Percentiles rank a stretch among this genome's conserved stretches.
phyloP scores from a whole-genome alignment of 495 filamentous ascomycete species.

The Lentithecium fluviatile region DNA sequence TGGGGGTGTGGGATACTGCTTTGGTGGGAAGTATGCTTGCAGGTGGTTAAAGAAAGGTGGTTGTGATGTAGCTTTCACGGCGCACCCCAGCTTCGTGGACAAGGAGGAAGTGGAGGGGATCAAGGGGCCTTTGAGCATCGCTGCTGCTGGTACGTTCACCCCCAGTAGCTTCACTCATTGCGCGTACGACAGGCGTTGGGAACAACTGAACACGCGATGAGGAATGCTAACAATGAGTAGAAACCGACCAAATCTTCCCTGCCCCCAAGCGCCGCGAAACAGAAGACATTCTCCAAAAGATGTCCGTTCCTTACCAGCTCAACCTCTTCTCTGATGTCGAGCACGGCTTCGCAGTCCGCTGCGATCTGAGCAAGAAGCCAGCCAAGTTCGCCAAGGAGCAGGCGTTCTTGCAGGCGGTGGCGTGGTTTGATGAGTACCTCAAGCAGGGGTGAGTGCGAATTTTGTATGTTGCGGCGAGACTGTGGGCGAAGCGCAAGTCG shows the following conservation, averaged over 20 bases:
- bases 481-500: too few species aligned
- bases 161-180: not conserved
- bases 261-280: slow-evolving; percentile 66
- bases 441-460: slow-evolving; percentile 33
- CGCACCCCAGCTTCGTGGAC: slow-evolving; percentile 76
- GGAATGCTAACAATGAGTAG: slow-evolving; percentile 41
- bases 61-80: slow-evolving; percentile 64
- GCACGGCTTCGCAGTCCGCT: slow-evolving; percentile 79
- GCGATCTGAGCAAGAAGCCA: slow-evolving; percentile 58
- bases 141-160: slow-evolving; percentile 61
- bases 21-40: slow-evolving; percentile 61
- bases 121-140: slow-evolving; percentile 69
- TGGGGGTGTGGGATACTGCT: slow-evolving; percentile 77
- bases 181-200: not conserved
- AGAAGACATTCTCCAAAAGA: slow-evolving; percentile 60
- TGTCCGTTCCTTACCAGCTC: slow-evolving; percentile 72
- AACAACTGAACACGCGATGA: not conserved
- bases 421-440: slow-evolving; percentile 70
- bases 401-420: slow-evolving; percentile 76
- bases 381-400: slow-evolving; percentile 80
- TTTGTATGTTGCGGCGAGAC: too few species aligned
- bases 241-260: slow-evolving; percentile 79
- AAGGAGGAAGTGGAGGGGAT: slow-evolving; percentile 73
- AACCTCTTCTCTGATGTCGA: slow-evolving; percentile 71
- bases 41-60: slow-evolving; percentile 45